Conservation (phyloP, 331 rosid genomes). For the Prunus yedoensis region DNA sequence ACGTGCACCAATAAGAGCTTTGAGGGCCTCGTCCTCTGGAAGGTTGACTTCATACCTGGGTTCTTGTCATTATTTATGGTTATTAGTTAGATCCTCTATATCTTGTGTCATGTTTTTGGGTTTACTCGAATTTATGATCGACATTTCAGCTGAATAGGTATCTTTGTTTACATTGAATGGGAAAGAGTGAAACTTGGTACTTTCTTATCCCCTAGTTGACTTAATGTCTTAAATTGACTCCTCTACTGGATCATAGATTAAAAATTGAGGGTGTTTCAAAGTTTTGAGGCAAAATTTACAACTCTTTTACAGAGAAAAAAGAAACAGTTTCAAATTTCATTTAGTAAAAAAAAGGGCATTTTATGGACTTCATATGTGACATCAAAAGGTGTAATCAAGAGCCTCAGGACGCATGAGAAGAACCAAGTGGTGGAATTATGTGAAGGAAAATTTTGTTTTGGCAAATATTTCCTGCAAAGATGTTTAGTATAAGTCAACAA, state of each 20-base stretch:
- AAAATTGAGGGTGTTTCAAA: too few species aligned
- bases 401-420: too few species aligned
- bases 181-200: not conserved
- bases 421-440: too few species aligned
- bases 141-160: not conserved
- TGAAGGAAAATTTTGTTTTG: not conserved
- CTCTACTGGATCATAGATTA: too few species aligned
- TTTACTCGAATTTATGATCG: not conserved
- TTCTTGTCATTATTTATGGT: conserved; percentile 10
- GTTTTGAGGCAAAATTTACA: too few species aligned
- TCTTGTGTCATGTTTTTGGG: not conserved
- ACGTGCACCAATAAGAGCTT: conserved; percentile 93
- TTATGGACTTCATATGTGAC: too few species aligned
- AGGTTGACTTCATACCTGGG: conserved; percentile 54
- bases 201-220: too few species aligned
- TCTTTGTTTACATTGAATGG: not conserved
- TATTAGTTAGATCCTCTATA: conserved; percentile 8
- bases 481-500: not conserved
- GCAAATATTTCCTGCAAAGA: not conserved
- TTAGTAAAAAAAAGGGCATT: too few species aligned
- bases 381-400: too few species aligned
- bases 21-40: conserved; percentile 97
- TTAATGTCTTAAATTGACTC: too few species aligned
- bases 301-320: not conserved
- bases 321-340: not conserved